Evolutionary conservation across 345 rosid species (phyloP), one percentile per base, ranked within the genome.

Genomic region (Salix purpurea): DNA sequence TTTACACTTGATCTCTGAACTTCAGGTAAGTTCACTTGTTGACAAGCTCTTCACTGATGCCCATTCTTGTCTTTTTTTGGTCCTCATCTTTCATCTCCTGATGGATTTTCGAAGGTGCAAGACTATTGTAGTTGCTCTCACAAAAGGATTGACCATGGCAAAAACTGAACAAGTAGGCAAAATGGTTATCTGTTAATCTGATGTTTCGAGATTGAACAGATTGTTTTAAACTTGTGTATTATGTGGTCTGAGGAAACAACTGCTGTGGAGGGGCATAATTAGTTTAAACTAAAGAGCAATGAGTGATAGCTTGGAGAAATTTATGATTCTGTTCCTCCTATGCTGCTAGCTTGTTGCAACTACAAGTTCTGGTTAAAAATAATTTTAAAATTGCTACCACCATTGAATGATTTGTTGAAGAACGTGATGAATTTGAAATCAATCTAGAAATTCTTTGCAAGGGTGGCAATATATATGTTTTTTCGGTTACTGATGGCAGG

Each of bases 1-100:
- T 26, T 67, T 86, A 90, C 93, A 88, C 93, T 88, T 90, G 93
- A 88, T 90, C 89, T 81, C 93, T 90, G 89, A 86, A 86, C 84
- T 82, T 86, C 89, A 88, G 91, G 90, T 86, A 86, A 85, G 88
- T 85, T 82, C 76, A 61, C 44, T 67, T 66, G 44, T 67, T 67
- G 70, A 67, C 70, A 67, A 82, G 48, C 69, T 74, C 64, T 54
- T 46, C 19, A 76, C 91, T 84, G 89, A 88, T 86, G 91, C 89
- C 23, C 65, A 60, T 50, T 14, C 83, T 65, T 52, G 74, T 37
- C 83, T 84, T 76, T 76, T 80, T 68, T 78, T 66, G 7, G 34
- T 3, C 48, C 66, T 44, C 24, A 36, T 34, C 36, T 4, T 23
- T 11, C 34, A n/a, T 23, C 16, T 21, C 32, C 7, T 58, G 12